phyloP scores from a whole-genome alignment of 768 basidiomycete genomes.

The Leccinum rimulosum region DNA sequence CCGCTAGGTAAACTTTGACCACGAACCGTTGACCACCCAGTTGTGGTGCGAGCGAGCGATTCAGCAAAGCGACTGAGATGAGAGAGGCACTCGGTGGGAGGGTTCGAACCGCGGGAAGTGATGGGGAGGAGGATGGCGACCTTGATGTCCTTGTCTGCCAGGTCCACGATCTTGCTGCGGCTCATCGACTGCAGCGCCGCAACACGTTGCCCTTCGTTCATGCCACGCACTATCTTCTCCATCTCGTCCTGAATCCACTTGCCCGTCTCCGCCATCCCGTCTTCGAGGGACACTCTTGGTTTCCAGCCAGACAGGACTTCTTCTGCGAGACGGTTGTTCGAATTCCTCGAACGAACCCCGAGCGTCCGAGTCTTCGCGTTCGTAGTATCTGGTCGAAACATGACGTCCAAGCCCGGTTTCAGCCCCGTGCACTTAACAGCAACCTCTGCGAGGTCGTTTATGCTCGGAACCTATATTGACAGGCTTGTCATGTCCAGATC shows the following conservation, averaged over 20 bases:
- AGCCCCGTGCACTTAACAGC: conserved; percentile 37
- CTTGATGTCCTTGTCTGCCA: conserved; percentile 33
- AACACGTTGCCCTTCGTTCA: conserved; percentile 8
- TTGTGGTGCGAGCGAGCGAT: conserved; percentile 43
- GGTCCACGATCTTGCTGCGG: conserved; percentile 39
- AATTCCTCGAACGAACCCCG: conserved; percentile 52
- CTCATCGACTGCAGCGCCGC: conserved; percentile 24
- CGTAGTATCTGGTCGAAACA: conserved; percentile 24
- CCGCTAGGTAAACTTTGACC: conserved; percentile 48
- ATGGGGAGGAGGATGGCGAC: conserved; percentile 59
- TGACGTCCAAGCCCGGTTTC: conserved; percentile 20
- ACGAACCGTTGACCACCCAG: conserved; percentile 33
- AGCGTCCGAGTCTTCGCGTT: conserved; percentile 36
- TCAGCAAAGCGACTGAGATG: conserved; percentile 42
- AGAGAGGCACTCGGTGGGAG: conserved; percentile 38
- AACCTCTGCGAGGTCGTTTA: conserved; percentile 41
- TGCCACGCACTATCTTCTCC: conserved; percentile 10
- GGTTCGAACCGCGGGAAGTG: conserved; percentile 44
- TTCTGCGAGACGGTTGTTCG: conserved; percentile 43
- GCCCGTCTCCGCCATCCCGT: conserved; percentile 47
- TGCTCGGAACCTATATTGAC: conserved; percentile 55
- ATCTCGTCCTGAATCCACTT: conserved; percentile 48
- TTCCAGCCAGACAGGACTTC: conserved; percentile 38
- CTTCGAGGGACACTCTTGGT: conserved; percentile 39
- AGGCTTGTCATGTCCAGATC: conserved; percentile 33